A percentile compares a stretch with the other conserved stretches of the same genome.
Evolutionary conservation across 2,329 filamentous ascomycete species (phyloP).

Genomic region (Clarireedia homoeocarpa): DNA sequence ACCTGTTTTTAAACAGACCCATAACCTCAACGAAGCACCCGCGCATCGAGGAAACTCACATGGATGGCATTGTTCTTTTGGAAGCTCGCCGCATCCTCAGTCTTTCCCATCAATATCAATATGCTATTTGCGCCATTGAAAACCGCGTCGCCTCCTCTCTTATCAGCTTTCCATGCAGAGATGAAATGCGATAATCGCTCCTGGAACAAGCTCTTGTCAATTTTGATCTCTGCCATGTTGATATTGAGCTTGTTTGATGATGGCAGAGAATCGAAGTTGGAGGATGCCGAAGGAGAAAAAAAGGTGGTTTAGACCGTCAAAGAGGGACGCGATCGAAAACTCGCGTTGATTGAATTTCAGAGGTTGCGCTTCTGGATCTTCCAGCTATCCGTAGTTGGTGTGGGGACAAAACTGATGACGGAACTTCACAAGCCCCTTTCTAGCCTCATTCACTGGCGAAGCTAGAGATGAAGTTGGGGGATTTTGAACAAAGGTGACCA

Average conservation of each 20-base stretch:
- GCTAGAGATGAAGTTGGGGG: not conserved
- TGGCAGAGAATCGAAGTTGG: slow-evolving; percentile 19
- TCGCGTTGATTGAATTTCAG: slow-evolving; percentile 16
- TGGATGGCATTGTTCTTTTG: slow-evolving; percentile 97
- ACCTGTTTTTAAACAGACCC: not conserved
- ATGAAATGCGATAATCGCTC: slow-evolving; percentile 83
- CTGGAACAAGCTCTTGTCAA: slow-evolving; percentile 90
- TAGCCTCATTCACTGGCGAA: not conserved
- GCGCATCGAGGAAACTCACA: slow-evolving; percentile 45
- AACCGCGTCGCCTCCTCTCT: slow-evolving; percentile 74
- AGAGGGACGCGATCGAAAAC: slow-evolving; percentile 19
- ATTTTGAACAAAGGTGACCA: no score
- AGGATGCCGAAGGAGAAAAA: slow-evolving; percentile 7
- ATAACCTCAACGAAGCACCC: not conserved
- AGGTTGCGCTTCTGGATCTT: not conserved
- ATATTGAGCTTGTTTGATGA: slow-evolving; percentile 13
- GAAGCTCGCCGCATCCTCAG: slow-evolving; percentile 77
- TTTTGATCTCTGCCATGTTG: slow-evolving; percentile 70
- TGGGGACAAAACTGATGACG: not conserved
- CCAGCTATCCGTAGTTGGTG: not conserved
- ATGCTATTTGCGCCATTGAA: slow-evolving; percentile 86
- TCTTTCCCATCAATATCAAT: slow-evolving; percentile 88
- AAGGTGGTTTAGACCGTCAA: not conserved
- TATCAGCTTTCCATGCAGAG: slow-evolving; percentile 92
- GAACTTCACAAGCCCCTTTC: not conserved